Conservation (phyloP, 305 asterid genomes). For the Fraxinus albicans region DNA sequence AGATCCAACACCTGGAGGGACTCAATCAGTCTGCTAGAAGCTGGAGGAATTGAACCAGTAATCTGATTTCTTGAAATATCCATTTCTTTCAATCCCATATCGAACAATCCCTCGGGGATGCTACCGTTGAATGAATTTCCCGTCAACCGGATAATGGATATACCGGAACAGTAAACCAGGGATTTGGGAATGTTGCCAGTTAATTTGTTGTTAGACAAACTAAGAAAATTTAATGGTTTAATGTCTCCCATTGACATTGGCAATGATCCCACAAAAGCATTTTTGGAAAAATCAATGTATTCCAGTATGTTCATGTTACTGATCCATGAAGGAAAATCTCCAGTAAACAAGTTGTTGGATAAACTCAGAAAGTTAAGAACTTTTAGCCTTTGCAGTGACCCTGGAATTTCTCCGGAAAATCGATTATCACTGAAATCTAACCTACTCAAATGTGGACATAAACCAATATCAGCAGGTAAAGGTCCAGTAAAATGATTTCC, state of each 20-base stretch:
- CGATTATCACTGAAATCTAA: conserved; percentile 58
- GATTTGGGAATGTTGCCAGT: conserved; percentile 62
- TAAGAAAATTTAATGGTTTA: conserved; percentile 42
- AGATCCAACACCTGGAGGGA: conserved; percentile 66
- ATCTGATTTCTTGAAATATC: conserved; percentile 73
- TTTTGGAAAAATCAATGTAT: conserved; percentile 55
- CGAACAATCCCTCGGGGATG: conserved; percentile 62
- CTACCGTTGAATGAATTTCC: conserved; percentile 59
- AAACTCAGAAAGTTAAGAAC: conserved; percentile 39
- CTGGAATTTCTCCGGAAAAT: conserved; percentile 53
- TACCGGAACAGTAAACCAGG: conserved; percentile 33
- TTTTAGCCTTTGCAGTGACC: conserved; percentile 48
- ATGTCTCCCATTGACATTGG: conserved; percentile 59
- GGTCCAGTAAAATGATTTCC: conserved; percentile 67
- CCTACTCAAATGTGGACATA: conserved; percentile 61
- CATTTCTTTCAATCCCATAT: conserved; percentile 60
- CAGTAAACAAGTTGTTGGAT: conserved; percentile 52
- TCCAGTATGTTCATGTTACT: conserved; percentile 46
- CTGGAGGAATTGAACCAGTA: conserved; percentile 62
- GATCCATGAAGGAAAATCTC: conserved; percentile 79
- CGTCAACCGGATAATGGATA: conserved; percentile 50
- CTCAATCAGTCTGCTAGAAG: conserved; percentile 54
- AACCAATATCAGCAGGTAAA: conserved; percentile 68
- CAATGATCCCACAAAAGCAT: conserved; percentile 51
- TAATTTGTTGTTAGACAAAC: conserved; percentile 45